These are phyloP conservation scores for Arthroderma sp. DNA, from an alignment of 2,329 filamentous ascomycete genomes.

Conservation along the genomic window DNA sequence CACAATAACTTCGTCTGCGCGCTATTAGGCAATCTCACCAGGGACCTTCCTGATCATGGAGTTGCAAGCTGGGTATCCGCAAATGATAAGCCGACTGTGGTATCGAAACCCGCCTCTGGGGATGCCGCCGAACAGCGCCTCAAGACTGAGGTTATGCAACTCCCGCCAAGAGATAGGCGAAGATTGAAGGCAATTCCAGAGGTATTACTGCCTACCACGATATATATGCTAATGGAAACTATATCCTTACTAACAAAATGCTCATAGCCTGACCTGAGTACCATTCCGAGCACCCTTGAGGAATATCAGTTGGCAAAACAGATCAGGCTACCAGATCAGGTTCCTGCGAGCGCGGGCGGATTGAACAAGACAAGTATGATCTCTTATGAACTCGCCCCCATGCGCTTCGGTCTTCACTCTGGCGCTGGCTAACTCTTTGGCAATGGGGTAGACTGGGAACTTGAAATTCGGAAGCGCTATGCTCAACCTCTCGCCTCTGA, in stretches of 20 bases:
- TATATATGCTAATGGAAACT: not conserved
- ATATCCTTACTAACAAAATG: constrained; percentile 7
- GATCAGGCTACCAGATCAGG: constrained; percentile 47
- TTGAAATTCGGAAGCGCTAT: constrained; percentile 54
- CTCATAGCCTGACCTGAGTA: constrained; percentile 28
- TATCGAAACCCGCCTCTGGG: constrained; percentile 42
- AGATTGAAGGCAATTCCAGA: constrained; percentile 45
- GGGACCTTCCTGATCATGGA: constrained; percentile 50
- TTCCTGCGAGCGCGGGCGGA: constrained; percentile 57
- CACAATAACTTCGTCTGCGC: constrained; percentile 52
- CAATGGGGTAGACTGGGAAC: constrained; percentile 43
- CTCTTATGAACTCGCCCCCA: not conserved
- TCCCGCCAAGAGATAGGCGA: constrained; percentile 48
- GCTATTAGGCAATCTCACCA: constrained; percentile 46
- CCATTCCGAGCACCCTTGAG: constrained; percentile 27
- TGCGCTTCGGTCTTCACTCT: not conserved
- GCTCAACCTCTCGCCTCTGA: constrained; percentile 49
- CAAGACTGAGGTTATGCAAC: constrained; percentile 52
- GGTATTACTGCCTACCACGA: constrained; percentile 22
- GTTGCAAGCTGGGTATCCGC: constrained; percentile 54
- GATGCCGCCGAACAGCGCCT: constrained; percentile 52
- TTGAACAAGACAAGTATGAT: constrained; percentile 66
- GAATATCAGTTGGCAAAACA: constrained; percentile 36
- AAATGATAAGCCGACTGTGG: constrained; percentile 41
- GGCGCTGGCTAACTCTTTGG: not conserved